phyloP scores from a whole-genome alignment of 1,284 basidiomycete species.

The Blastosporella zonata region DNA sequence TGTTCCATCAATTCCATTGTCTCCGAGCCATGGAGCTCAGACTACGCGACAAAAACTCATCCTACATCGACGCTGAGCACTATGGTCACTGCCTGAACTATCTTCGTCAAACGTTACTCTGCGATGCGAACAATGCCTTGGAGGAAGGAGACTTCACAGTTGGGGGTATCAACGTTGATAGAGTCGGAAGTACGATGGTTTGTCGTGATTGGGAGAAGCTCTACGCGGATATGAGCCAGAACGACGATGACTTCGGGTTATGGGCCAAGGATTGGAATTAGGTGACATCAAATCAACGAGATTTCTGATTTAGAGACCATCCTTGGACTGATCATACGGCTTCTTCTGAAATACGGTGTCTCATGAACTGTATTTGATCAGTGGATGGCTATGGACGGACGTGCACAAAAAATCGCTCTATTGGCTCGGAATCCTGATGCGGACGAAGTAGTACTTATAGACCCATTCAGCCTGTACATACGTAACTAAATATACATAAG shows the following conservation, averaged over 20 bases:
- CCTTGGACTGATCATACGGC: too few relatives aligned
- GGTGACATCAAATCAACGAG: too few relatives aligned
- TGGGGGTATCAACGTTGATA: constrained; percentile 1
- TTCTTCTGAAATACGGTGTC: too few relatives aligned
- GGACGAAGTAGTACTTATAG: too few relatives aligned
- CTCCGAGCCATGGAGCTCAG: constrained; percentile 20
- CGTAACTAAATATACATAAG: too few relatives aligned
- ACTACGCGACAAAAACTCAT: constrained; percentile 1
- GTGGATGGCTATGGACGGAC: too few relatives aligned
- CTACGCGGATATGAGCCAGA: constrained; percentile 2
- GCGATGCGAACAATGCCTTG: constrained; percentile 27
- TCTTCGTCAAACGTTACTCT: constrained; percentile 28
- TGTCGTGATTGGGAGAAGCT: constrained; percentile 7
- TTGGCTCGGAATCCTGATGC: too few relatives aligned
- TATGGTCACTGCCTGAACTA: constrained; percentile 31
- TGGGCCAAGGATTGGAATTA: constrained; percentile 3
- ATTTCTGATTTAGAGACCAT: too few relatives aligned
- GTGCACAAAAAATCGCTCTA: too few relatives aligned
- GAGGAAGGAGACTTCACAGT: constrained; percentile 17
- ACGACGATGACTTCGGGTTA: neutral
- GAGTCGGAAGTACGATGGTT: constrained; percentile 1
- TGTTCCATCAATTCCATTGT: constrained; percentile 34
- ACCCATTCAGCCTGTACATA: too few relatives aligned
- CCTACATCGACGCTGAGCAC: constrained; percentile 17
- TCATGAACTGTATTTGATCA: too few relatives aligned